Evolutionary conservation across 768 basidiomycete genomes (phyloP), one percentile per base, ranked within the genome.

Genomic region (Chalciporus sphaerocephalus): DNA sequence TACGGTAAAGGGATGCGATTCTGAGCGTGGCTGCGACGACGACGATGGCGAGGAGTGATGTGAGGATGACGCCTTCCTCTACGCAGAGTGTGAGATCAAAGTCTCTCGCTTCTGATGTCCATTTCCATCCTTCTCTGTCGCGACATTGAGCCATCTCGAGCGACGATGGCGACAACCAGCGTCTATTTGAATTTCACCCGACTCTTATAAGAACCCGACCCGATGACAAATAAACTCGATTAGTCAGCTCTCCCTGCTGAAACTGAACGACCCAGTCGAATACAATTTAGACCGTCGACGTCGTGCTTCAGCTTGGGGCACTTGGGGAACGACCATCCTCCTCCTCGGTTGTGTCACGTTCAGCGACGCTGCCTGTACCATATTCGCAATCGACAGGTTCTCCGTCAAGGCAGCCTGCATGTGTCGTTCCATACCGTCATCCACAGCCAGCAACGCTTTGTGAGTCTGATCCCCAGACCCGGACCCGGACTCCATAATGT

Each of bases 81-180:
- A 85, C 88, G 61, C 92, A 95, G 12, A 80, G 76, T 1, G 91
- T 88, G 8, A 83, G 52, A 61, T 94, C 92, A 60, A 92, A 89
- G 12, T 74, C 68, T 42, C 90, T 76, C 0, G 66, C 53, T 0
- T 48, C 61, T 0, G 90, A 92, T 15, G 81, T 66, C 13, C 74
- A 68, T 8, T 61, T 63, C 83, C 87, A 90, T 45, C 87, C 86
- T 52, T 90, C 84, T 8, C 47, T 34, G 56, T 83, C 74, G 38
- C 61, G 71, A 57, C 84, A 85, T 11, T 48, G 39, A 10, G 66
- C 62, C 74, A 75, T 77, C 35, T 6, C 24, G 24, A 5, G 33
- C 22, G 39, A 48, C 16, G 33, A 42, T 28, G 22, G 8, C 27
- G 33, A 40, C 18, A n/a, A 24, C 33, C 4, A 37, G 12, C 4